Base-by-base conservation (phyloP, 1,139 yeast genomes). In the Candida tropicalis region DNA sequence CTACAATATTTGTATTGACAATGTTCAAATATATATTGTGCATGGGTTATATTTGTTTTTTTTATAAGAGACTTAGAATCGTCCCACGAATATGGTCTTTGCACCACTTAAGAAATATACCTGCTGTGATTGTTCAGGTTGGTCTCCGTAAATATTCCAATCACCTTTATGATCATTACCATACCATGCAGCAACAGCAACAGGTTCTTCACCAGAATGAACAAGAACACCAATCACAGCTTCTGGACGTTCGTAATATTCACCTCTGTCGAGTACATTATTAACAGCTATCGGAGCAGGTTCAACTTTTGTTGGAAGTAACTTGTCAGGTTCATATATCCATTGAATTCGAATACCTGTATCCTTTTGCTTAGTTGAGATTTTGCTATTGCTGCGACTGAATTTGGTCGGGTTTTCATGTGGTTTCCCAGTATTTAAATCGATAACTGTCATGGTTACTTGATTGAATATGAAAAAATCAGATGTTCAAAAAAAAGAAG, bases 111-210 rank as follows among this genome's bases (percentile, higher is more conserved):
- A 39, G 32, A 32, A 52, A 39, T 50, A 49, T 32, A 25, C 48
- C 43, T 43, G 48, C 26, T 32, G 50, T 35, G 43, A 43, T 16
- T 38, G 27, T 12, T 37, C 47, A 35, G 45, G 51, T 33, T 54
- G 57, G 16, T 54, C 57, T 4, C 56, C 54, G 38, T 53, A 53
- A 17, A 54, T 35, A 25, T 51, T 49, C 54, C 55, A 54, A 5
- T 48, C 47, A 12, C 55, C 56, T 18, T 47, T 44, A 37, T 53
- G 55, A 38, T 47, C 49, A 29, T 40, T 39, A 23, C 48, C 59
- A 37, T 55, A 53, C 62, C 62, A 58, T 10, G 57, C 59, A 15
- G 59, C 60, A 26, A 56, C 40, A 1, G 58, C 57, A 12, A 56
- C 57, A n/a, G 58, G 58, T 4, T 54, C 58, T 12, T 48, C 46